phyloP scores from a whole-genome alignment of 306 rosid genomes.

The Pterocarpus santalinus region DNA sequence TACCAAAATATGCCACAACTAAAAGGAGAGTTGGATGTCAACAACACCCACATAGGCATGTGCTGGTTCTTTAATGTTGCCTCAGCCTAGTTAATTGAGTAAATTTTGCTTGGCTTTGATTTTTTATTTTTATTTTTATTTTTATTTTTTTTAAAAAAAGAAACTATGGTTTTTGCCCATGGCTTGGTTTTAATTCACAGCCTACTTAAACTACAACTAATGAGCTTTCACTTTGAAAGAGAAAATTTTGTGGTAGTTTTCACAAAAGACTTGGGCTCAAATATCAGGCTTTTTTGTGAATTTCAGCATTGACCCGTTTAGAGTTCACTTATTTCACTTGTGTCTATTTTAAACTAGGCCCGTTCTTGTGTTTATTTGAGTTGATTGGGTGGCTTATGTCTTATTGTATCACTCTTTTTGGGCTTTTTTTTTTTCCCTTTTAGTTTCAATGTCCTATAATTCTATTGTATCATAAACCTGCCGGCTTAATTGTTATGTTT shows the following conservation, averaged over 20 bases:
- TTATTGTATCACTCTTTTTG: slow-evolving; percentile 23
- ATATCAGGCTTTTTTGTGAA: neutral
- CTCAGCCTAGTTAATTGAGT: neutral
- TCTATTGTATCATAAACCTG: slow-evolving; percentile 11
- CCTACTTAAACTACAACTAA: neutral
- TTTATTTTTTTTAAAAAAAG: neutral
- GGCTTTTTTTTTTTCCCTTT: slow-evolving; percentile 28
- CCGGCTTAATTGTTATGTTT: neutral
- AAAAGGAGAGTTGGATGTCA: neutral
- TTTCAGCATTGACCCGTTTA: neutral
- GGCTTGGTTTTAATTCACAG: slow-evolving; percentile 4
- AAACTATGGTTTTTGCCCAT: neutral
- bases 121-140: too few relatives aligned
- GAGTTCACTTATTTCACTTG: neutral
- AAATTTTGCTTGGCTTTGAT: neutral
- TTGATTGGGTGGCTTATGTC: neutral
- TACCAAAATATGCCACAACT: neutral
- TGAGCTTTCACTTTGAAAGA: neutral
- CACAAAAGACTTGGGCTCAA: neutral
- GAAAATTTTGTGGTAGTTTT: neutral
- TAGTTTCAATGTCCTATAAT: neutral
- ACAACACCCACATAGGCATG: neutral
- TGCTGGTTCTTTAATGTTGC: neutral
- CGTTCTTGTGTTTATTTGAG: neutral
- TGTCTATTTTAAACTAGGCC: too few relatives aligned